Evolutionary conservation across 2,329 filamentous ascomycete species (phyloP).

Genomic region (Aspergillus tamarii): DNA sequence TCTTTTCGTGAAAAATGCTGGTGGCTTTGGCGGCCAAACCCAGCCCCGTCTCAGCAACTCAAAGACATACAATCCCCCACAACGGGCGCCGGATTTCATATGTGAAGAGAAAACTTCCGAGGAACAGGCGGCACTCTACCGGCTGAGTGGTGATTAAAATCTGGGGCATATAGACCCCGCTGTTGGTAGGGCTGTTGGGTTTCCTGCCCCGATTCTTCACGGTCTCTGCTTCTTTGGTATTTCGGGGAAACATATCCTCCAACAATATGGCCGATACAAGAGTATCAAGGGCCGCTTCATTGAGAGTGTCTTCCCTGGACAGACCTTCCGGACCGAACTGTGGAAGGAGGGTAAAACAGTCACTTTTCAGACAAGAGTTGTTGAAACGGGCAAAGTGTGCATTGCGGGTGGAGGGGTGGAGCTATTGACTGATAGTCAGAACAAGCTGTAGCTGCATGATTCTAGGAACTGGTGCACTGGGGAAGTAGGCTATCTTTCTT

Average conservation of each 20-base stretch:
- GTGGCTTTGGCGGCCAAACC: too few species aligned
- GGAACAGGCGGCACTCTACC: not conserved
- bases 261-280: not conserved
- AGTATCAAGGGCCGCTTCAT: conserved; percentile 8
- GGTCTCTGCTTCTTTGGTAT: conserved; percentile 6
- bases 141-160: conserved; percentile 4
- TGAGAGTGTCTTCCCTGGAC: not conserved
- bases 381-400: conserved; percentile 2
- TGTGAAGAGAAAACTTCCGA: too few species aligned
- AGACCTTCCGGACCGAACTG: too few species aligned
- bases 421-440: too few species aligned
- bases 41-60: too few species aligned
- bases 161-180: conserved; percentile 9
- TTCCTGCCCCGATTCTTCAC: conserved; percentile 7
- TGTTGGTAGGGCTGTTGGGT: not conserved
- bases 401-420: too few species aligned
- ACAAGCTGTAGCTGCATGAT: too few species aligned
- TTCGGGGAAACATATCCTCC: not conserved
- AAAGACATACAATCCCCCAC: too few species aligned
- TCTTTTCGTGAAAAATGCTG: too few species aligned
- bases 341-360: not conserved
- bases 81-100: too few species aligned
- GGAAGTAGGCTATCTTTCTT: too few species aligned
- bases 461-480: too few species aligned
- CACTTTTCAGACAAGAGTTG: not conserved